Base-by-base conservation (phyloP, 495 filamentous ascomycete genomes). In the Articulospora tetracladia region DNA sequence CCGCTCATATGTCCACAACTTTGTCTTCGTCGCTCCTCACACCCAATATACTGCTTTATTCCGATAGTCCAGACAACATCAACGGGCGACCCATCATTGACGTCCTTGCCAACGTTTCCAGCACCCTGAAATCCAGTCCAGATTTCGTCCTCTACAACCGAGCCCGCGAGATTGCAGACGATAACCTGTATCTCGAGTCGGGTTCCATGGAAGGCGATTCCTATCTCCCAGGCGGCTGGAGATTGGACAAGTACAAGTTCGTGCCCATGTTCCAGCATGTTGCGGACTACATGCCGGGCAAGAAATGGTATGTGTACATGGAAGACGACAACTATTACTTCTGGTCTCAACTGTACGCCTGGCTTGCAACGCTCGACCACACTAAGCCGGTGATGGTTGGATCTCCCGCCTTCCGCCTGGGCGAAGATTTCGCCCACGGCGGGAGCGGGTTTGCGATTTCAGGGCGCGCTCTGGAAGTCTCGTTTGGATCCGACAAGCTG, bases 241-340 rank as follows among this genome's bases (percentile, higher is more conserved):
- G 15, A 66, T 24, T 34, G n/a, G 61, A 51, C 66, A 66, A 50
- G 64, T 65, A 51, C 65, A 70, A 53, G 19, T 24, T 23, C 56
- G 32, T 32, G 8, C 64, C 20, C 61, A 63, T 59, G 25, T 41
- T 53, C 39, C 23, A 23, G n/a, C 41, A 48, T 41, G 15, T 46
- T 46, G 39, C 41, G 17, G 24, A 8, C 22, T 32, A 41, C 62
- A 63, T 55, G 66, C 68, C 8, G 3, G 68, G 48, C 1, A 70
- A 52, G 49, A 66, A 70, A 48, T 70, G 65, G 39, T 68, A 70
- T 8, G 68, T 48, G 17, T 53, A 53, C 49, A 53, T 53, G 49
- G 63, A 62, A 32, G 67, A 70, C 0, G 68, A 51, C 44, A 59
- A 57, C 49, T 70, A 68, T 17, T 56, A 51, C 2, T 66, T 66